These are phyloP conservation scores for Wickerhamomyces canadensis DNA, from an alignment of 805 yeast genomes.

Conservation along the genomic window DNA sequence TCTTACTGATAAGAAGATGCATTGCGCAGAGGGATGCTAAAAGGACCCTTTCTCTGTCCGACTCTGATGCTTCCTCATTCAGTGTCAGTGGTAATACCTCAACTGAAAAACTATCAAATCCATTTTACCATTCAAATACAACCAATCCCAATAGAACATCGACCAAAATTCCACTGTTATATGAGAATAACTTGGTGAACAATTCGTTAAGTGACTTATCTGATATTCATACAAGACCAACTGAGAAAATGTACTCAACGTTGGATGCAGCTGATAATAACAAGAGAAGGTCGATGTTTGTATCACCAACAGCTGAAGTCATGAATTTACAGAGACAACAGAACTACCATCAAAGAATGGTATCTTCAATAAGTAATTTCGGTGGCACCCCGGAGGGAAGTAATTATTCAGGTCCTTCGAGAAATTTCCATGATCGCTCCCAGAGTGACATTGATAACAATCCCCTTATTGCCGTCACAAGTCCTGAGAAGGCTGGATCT, in stretches of 20 bases:
- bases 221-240: slow-evolving; percentile 6
- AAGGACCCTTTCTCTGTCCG: slow-evolving; percentile 28
- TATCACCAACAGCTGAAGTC: slow-evolving; percentile 78
- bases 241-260: slow-evolving; percentile 17
- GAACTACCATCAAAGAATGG: slow-evolving; percentile 35
- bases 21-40: slow-evolving; percentile 49
- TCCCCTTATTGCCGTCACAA: too few relatives aligned
- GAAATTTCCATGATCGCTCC: too few relatives aligned
- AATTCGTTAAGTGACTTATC: slow-evolving; percentile 10
- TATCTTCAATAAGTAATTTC: slow-evolving; percentile 30
- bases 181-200: slow-evolving; percentile 9
- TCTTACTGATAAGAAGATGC: slow-evolving; percentile 45
- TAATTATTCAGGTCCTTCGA: too few relatives aligned
- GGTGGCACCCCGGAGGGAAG: too few relatives aligned
- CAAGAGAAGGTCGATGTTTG: slow-evolving; percentile 44
- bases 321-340: slow-evolving; percentile 38
- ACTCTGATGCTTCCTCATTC: slow-evolving; percentile 14
- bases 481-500: too few relatives aligned
- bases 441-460: too few relatives aligned
- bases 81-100: slow-evolving; percentile 9
- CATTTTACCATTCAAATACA: slow-evolving; percentile 6
- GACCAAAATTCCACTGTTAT: slow-evolving; percentile 10
- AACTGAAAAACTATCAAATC: slow-evolving; percentile 13
- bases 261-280: slow-evolving; percentile 17
- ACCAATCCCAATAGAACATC: slow-evolving; percentile 9